phyloP scores from a whole-genome alignment of 2,329 filamentous ascomycete genomes.

The Tolypocladium paradoxum region DNA sequence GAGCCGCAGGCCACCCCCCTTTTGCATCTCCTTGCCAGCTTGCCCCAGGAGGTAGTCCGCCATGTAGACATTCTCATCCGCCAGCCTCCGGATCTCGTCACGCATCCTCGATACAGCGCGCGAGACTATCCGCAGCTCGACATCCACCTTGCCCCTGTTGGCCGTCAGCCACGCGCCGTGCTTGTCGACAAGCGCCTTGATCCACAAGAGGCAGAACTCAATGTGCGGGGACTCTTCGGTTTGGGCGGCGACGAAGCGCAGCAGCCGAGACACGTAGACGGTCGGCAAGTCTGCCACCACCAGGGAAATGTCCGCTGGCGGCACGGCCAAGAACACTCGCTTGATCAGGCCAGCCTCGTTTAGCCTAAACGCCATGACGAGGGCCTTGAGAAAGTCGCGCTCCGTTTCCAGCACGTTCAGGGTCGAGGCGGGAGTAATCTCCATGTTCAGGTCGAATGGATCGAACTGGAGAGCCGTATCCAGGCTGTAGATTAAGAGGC shows the following conservation, averaged over 20 bases:
- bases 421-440: constrained; percentile 80
- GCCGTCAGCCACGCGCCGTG: constrained; percentile 82
- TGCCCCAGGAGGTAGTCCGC: constrained; percentile 68
- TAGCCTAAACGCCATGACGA: constrained; percentile 95
- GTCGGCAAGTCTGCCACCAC: constrained; percentile 70
- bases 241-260: constrained; percentile 80
- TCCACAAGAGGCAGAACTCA: constrained; percentile 91
- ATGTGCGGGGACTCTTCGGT: constrained; percentile 86
- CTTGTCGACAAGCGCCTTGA: constrained; percentile 68
- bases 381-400: constrained; percentile 76
- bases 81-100: constrained; percentile 69
- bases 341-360: constrained; percentile 77
- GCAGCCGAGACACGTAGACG: constrained; percentile 74
- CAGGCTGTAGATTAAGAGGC: constrained; percentile 84
- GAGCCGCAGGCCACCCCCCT: constrained; percentile 10
- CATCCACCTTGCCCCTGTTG: constrained; percentile 65
- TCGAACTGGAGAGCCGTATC: constrained; percentile 82
- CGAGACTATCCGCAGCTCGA: constrained; percentile 74
- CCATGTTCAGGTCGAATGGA: constrained; percentile 90
- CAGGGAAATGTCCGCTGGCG: constrained; percentile 61
- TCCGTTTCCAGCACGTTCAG: constrained; percentile 56
- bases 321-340: constrained; percentile 75
- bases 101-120: constrained; percentile 72
- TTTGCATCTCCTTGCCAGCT: constrained; percentile 21
- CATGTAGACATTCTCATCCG: constrained; percentile 81